phyloP scores from a whole-genome alignment of 106 monocot species.

The Alisma plantagoaquatica region DNA sequence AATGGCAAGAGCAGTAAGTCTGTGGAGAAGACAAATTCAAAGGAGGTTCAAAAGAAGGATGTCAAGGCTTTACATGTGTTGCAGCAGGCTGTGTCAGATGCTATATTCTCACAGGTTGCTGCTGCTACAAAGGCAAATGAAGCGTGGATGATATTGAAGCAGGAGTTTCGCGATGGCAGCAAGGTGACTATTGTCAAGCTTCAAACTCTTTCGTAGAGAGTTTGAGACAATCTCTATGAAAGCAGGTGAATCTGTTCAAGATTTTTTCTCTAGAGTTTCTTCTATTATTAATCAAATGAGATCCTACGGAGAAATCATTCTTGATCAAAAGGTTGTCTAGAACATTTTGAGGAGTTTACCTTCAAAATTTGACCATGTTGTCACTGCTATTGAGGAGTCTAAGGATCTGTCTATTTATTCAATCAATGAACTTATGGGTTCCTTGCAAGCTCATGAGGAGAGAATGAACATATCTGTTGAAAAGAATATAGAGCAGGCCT shows the following conservation, averaged over 20 bases:
- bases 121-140: background rate
- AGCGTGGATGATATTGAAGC: background rate
- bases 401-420: slow-evolving; percentile 4
- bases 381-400: slow-evolving; percentile 5
- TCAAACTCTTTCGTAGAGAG: background rate
- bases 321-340: slow-evolving; percentile 2
- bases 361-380: slow-evolving; percentile 3
- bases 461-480: background rate
- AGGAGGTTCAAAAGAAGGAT: slow-evolving; percentile 7
- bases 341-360: slow-evolving; percentile 6
- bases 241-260: slow-evolving; percentile 4
- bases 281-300: slow-evolving; percentile 14
- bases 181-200: slow-evolving; percentile 6
- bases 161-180: background rate
- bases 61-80: slow-evolving; percentile 7
- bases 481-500: background rate
- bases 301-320: slow-evolving; percentile 1
- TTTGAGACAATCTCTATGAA: slow-evolving; percentile 6
- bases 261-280: slow-evolving; percentile 1
- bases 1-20: background rate
- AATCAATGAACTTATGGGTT: slow-evolving; percentile 14
- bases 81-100: background rate
- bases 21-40: background rate
- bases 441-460: slow-evolving; percentile 7
- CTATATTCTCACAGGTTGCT: background rate